Conservation (phyloP, 1,284 basidiomycete genomes). For the Omphalotus olearius region DNA sequence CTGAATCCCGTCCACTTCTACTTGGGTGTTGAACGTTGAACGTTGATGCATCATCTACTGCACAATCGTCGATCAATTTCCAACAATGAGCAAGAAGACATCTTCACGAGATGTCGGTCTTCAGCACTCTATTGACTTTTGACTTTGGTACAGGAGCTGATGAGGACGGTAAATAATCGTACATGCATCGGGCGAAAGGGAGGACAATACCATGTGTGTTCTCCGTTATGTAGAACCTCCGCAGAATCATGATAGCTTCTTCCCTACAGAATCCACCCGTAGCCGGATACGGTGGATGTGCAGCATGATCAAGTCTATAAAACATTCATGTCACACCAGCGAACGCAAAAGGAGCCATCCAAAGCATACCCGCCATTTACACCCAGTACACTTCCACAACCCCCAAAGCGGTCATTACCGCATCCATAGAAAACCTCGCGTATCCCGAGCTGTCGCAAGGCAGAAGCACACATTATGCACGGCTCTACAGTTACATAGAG, state of each 20-base stretch:
- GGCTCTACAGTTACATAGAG: conserved; percentile 99
- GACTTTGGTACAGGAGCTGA: conserved; percentile 75
- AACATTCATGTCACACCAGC: not conserved
- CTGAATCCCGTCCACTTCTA: no score
- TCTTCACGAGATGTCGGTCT: conserved; percentile 53
- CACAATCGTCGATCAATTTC: no score
- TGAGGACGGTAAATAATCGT: conserved; percentile 7
- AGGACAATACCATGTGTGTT: conserved; percentile 78
- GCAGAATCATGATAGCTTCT: conserved; percentile 92
- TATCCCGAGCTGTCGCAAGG: conserved; percentile 91
- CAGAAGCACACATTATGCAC: conserved; percentile 98
- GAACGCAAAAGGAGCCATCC: conserved; percentile 5
- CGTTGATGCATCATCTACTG: no score
- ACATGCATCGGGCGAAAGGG: conserved; percentile 11
- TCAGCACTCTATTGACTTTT: conserved; percentile 69
- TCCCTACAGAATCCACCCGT: conserved; percentile 84
- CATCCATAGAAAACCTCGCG: conserved; percentile 91
- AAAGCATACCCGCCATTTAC: conserved; percentile 70
- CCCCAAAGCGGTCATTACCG: conserved; percentile 95
- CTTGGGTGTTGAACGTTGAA: no score
- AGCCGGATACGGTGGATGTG: conserved; percentile 74
- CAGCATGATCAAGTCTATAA: conserved; percentile 58
- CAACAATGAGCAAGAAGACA: no score
- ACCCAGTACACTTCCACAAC: conserved; percentile 91
- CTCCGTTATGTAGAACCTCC: conserved; percentile 94